A percentile compares a stretch with the other conserved stretches of the same genome.
phyloP scores from a whole-genome alignment of 2,329 filamentous ascomycete genomes.

The Epichloe coenophiala region DNA sequence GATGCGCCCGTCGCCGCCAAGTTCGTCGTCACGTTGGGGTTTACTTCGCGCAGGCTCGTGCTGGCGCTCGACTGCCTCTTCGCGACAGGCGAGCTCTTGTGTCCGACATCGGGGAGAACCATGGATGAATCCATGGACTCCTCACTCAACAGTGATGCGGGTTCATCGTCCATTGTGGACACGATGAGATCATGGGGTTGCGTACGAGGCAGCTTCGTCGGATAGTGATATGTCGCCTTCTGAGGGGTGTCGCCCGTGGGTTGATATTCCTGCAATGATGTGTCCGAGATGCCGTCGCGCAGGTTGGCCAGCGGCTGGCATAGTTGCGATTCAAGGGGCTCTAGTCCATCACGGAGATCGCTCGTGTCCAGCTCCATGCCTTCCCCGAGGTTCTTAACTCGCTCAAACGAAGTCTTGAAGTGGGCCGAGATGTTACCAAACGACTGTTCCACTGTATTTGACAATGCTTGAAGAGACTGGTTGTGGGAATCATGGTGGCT shows the following conservation, averaged over 20 bases:
- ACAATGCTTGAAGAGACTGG: constrained; percentile 51
- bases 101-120: constrained; percentile 12
- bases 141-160: background rate
- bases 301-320: constrained; percentile 59
- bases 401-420: constrained; percentile 53
- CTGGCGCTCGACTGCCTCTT: constrained; percentile 12
- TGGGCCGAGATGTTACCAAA: constrained; percentile 59
- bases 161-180: constrained; percentile 23
- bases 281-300: constrained; percentile 50
- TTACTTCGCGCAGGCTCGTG: constrained; percentile 41
- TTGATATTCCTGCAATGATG: constrained; percentile 63
- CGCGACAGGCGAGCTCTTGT: constrained; percentile 15
- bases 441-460: constrained; percentile 56
- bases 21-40: constrained; percentile 35
- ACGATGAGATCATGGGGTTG: constrained; percentile 31
- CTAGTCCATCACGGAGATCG: constrained; percentile 45
- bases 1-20: constrained; percentile 23
- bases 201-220: constrained; percentile 65
- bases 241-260: constrained; percentile 78
- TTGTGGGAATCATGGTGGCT: constrained; percentile 59
- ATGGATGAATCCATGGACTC: constrained; percentile 22
- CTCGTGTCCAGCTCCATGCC: constrained; percentile 50
- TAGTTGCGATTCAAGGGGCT: constrained; percentile 44
- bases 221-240: constrained; percentile 70
- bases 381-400: constrained; percentile 53